Evolutionary conservation across 1,284 basidiomycete species (phyloP).

Genomic region (Sphagnurus paluster): DNA sequence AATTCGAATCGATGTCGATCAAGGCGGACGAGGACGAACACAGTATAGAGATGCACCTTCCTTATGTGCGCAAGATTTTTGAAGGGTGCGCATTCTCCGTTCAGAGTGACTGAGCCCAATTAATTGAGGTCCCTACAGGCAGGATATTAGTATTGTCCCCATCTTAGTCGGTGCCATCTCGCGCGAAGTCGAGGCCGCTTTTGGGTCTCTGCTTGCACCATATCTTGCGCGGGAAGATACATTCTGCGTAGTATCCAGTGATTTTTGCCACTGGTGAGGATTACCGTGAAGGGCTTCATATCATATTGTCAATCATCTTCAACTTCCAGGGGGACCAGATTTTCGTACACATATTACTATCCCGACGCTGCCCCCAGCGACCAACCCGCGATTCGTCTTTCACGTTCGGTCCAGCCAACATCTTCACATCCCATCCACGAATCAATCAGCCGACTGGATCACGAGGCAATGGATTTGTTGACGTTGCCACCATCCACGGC

Average conservation of each 20-base stretch:
- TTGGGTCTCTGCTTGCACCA: conserved; percentile 75
- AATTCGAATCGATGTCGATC: conserved; percentile 72
- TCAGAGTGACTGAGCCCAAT: not conserved
- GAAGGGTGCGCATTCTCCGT: conserved; percentile 53
- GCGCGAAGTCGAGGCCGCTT: conserved; percentile 55
- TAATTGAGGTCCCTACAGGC: conserved; percentile 36
- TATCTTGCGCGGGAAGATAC: conserved; percentile 80
- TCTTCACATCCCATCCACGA: conserved; percentile 59
- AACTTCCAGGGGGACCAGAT: conserved; percentile 77
- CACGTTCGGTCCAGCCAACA: conserved; percentile 39
- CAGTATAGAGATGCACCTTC: conserved; percentile 97
- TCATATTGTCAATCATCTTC: not conserved
- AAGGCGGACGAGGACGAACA: conserved; percentile 91
- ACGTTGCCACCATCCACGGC: conserved; percentile 57
- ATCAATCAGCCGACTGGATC: conserved; percentile 77
- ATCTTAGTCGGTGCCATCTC: conserved; percentile 89
- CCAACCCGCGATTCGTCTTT: conserved; percentile 51
- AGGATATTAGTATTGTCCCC: conserved; percentile 83
- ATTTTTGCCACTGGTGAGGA: conserved; percentile 96
- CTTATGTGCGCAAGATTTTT: conserved; percentile 89
- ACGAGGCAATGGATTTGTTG: conserved; percentile 76
- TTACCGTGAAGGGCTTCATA: too few relatives aligned
- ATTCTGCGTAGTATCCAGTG: conserved; percentile 89
- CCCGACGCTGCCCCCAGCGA: conserved; percentile 59
- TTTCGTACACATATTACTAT: conserved; percentile 91